Evolutionary conservation across 2,329 filamentous ascomycete genomes (phyloP), one percentile per base, ranked within the genome.

Genomic region (Claviceps spartinae): DNA sequence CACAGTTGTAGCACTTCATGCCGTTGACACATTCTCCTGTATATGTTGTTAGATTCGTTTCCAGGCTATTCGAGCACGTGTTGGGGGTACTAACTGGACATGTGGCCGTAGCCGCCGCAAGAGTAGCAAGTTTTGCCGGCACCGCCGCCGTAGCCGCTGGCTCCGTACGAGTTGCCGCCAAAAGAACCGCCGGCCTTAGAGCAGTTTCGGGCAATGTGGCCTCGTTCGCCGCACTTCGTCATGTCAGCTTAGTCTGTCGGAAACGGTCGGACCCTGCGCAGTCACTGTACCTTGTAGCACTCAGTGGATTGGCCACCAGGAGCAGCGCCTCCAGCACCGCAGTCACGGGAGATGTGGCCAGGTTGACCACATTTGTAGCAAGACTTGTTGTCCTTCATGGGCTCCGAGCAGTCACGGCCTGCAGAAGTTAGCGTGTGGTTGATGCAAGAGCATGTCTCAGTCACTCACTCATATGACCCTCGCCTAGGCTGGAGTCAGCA

Each of bases 1-100:
- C 81, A 62, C 93, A 97, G 82, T 96, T 96, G 83, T 97, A 98
- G 85, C 93, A 98, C 79, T 97, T 97, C 78, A 94, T 91, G 65
- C 93, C 93, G 71, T 97, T 94, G 63, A 91, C 94, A 74, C 93
- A 98, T 74, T 97, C 93, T 61, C 80, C 79, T 81, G 53, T 20
- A 48, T n/a, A 18, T 48, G 48, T 48, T 47, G 63, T 58, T 63
- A 62, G 44, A n/a, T n/a, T 5, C 6, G 16, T 4, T 18, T 16
- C 8, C 5, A 14, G n/a, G 16, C 4, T 24, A n/a, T 30, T 18
- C n/a, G 8, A 14, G 16, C 5, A 8, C 5, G 34, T 7, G 14
- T 14, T n/a, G 18, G 13, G 16, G 5, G 8, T 26, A 76, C 78
- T 65, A 67, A 78, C 90, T 86, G 67, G 87, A 90, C 86, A 95